Evolutionary conservation across 2,329 filamentous ascomycete genomes (phyloP), one percentile per base, ranked within the genome.

Genomic region (Xylaria sp.): DNA sequence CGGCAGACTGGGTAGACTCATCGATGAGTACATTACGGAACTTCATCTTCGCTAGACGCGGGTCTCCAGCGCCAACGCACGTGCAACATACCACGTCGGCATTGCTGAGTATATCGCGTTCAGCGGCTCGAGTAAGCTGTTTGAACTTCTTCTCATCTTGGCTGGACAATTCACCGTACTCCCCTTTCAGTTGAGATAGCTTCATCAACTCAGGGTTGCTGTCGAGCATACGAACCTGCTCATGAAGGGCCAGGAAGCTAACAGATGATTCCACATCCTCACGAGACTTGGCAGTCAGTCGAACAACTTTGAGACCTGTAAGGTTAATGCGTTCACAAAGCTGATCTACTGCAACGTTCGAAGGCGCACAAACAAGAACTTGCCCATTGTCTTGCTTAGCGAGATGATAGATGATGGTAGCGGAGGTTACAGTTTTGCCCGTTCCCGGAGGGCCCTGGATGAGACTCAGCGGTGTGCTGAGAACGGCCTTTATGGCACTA

Each of bases 191-290:
- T 76, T 96, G 92, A 53, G 92, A 92, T 56, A 98, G 87, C 76
- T 97, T 98, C 72, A 90, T 89, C 60, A 99, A 83, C 75, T 99
- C 95, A 48, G 92, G 89, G 73, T 98, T 98, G 76, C 91, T 96
- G 74, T 98, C 95, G 68, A 97, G 95, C 88, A 97, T 92, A 74
- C 93, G 92, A 41, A 99, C 95, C 78, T 99, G 95, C 79, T 98
- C 92, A 70, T 99, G 95, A 52, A 99, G 83, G 35, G 95, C 95
- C 40, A 99, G 83, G 78, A 97, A 98, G 70, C 92, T 92, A 69
- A 99, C 95, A 3, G 93, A 93, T n/a, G 94, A 97, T 76, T 99
- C 95, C 9, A 99, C 95, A 81, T 99, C 95, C 76, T 99, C 95
- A 63, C 95, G 90, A 52, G 95, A 99, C 78, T 99, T 99, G 63